phyloP scores from a whole-genome alignment of 139 green algal genomes.

The Chlorella sp. region DNA sequence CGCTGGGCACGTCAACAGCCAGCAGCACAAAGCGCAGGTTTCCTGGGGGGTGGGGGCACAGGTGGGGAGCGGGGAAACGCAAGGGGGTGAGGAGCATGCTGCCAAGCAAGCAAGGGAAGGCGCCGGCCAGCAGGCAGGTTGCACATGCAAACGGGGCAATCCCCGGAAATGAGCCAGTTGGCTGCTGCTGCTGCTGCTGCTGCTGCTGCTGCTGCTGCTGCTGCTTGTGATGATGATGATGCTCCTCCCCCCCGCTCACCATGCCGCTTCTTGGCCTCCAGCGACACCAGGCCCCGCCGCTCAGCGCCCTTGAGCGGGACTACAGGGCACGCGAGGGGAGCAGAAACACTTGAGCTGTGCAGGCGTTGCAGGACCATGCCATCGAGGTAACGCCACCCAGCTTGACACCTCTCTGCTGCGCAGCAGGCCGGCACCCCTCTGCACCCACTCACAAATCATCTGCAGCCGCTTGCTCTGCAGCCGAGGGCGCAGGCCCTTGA shows the following conservation, averaged over 20 bases:
- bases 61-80: not conserved
- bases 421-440: no score
- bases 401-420: no score
- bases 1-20: slow-evolving; percentile 74
- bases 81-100: not conserved
- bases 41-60: slow-evolving; percentile 58
- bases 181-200: no score
- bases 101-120: not conserved
- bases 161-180: no score
- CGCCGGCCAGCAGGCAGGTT: not conserved
- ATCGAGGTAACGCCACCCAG: no score
- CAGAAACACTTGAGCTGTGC: not conserved
- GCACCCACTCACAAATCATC: slow-evolving; percentile 80
- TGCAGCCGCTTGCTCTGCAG: slow-evolving; percentile 66
- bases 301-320: slow-evolving; percentile 63
- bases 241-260: not conserved
- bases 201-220: no score
- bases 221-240: no score
- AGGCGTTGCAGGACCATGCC: not conserved
- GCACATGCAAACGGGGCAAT: no score
- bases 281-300: slow-evolving; percentile 74
- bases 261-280: slow-evolving; percentile 81
- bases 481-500: slow-evolving; percentile 57
- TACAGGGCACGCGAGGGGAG: not conserved
- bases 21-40: slow-evolving; percentile 84